Evolutionary conservation across 1,284 basidiomycete species (phyloP), one percentile per base, ranked within the genome.

Genomic region (Agroathelia rolfsii): DNA sequence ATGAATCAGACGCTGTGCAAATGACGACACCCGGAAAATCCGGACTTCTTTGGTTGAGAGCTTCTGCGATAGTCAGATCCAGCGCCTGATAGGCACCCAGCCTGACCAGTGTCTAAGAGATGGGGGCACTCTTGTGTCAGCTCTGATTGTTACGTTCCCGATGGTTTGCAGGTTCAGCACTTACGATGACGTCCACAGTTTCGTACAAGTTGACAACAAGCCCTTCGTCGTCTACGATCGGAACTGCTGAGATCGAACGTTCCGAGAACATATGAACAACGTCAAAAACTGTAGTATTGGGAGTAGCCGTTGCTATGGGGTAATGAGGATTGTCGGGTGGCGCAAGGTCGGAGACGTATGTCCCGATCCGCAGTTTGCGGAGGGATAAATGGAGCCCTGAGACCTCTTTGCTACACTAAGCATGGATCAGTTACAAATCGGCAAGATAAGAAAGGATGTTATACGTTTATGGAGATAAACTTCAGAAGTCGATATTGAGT

Each of bases 231-330:
- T 96, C 88, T 14, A 98, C 69, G 49, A 99, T 96, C 3, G 95
- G 95, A 7, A 99, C 94, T 2, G 94, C 93, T 14, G 89, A 94
- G 45, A 99, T 96, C 10, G 90, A 85, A 21, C 82, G 72, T 55
- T 94, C 88, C 1, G 89, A 95, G 54, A 98, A 98, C 83, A 96
- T 92, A 55, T 98, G 95, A 1, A 98, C 95, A 31, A 98, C 88
- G 50, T 97, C 92, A 49, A 96, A 96, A 1, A 99, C 95, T 12
- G 88, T 84, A 1, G 94, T 97, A 41, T 81, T 66, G 45, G 96
- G 65, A 7, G 80, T 94, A 2, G 95, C 95, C 0, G 92, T 95
- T 2, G 89, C 86, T 34, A 98, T 80, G 1, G 94, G 94, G 52
- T 83, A 72, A 57, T 79, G 93, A 1, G 82, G 86, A 40, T 79